These are phyloP conservation scores for Penicillium cataractarum DNA, from an alignment of 495 filamentous ascomycete genomes.

Conservation along the genomic window DNA sequence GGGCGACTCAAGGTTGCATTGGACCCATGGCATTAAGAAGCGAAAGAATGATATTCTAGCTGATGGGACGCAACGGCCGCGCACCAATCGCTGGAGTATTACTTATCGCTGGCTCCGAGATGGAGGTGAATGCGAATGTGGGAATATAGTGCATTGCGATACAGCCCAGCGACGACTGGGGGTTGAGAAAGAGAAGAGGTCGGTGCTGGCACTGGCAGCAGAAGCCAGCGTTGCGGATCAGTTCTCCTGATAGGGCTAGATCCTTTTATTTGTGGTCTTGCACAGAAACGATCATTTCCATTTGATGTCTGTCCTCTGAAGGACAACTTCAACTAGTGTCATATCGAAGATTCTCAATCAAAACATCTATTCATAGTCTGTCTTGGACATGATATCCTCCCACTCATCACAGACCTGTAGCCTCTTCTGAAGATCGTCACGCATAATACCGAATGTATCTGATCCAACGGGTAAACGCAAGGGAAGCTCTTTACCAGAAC, in stretches of 20 bases:
- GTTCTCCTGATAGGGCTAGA: background rate
- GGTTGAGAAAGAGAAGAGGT: slow-evolving; percentile 44
- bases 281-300: too few relatives aligned
- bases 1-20: slow-evolving; percentile 42
- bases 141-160: slow-evolving; percentile 42
- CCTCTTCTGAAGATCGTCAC: background rate
- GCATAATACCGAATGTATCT: background rate
- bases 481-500: background rate
- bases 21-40: slow-evolving; percentile 49
- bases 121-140: slow-evolving; percentile 45
- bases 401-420: slow-evolving; percentile 9
- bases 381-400: slow-evolving; percentile 10
- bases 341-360: background rate
- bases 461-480: background rate
- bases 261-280: background rate
- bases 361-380: background rate
- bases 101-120: slow-evolving; percentile 46
- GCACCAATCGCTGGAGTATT: slow-evolving; percentile 43
- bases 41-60: slow-evolving; percentile 41
- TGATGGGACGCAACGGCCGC: slow-evolving; percentile 35
- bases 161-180: slow-evolving; percentile 40
- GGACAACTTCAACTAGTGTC: too few relatives aligned
- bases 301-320: too few relatives aligned
- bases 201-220: slow-evolving; percentile 28
- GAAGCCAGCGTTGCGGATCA: slow-evolving; percentile 2